Conservation (phyloP, 1,139 yeast genomes). For the Kodamaea sp. region DNA sequence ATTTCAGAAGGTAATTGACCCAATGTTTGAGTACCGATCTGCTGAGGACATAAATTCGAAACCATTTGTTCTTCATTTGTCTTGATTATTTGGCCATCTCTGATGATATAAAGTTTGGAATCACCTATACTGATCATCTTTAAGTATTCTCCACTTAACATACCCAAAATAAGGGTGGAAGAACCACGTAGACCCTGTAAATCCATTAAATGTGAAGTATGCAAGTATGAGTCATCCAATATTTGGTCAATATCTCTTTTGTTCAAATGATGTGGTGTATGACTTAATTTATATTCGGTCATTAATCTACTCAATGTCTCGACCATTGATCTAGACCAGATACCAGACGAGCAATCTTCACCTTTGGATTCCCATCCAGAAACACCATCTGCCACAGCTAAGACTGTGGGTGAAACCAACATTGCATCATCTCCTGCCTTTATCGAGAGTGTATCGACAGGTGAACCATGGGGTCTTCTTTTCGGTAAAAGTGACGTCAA, state of each 20-base stretch:
- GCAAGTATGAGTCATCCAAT: constrained; percentile 49
- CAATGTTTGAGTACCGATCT: constrained; percentile 53
- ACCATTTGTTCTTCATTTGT: constrained; percentile 50
- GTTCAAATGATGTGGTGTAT: constrained; percentile 41
- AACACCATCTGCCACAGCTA: constrained; percentile 62
- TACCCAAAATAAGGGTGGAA: constrained; percentile 49
- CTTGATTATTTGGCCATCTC: constrained; percentile 45
- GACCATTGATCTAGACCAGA: constrained; percentile 56
- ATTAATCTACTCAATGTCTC: constrained; percentile 50
- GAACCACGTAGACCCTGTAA: constrained; percentile 49
- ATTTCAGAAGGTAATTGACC: constrained; percentile 45
- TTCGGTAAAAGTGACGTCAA: constrained; percentile 47
- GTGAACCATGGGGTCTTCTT: constrained; percentile 52
- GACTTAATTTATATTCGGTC: constrained; percentile 44
- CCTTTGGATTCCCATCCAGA: constrained; percentile 55
- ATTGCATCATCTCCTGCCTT: constrained; percentile 64
- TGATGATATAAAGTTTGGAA: constrained; percentile 45
- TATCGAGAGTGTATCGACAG: constrained; percentile 50
- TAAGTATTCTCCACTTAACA: constrained; percentile 47
- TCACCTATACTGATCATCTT: constrained; percentile 57
- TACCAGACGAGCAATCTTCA: constrained; percentile 39
- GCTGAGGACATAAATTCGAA: constrained; percentile 49
- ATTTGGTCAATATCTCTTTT: constrained; percentile 44
- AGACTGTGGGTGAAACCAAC: constrained; percentile 51
- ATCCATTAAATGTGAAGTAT: constrained; percentile 53